Evolutionary conservation across 768 basidiomycete species (phyloP).

Genomic region (Podaxis carcinomalis): DNA sequence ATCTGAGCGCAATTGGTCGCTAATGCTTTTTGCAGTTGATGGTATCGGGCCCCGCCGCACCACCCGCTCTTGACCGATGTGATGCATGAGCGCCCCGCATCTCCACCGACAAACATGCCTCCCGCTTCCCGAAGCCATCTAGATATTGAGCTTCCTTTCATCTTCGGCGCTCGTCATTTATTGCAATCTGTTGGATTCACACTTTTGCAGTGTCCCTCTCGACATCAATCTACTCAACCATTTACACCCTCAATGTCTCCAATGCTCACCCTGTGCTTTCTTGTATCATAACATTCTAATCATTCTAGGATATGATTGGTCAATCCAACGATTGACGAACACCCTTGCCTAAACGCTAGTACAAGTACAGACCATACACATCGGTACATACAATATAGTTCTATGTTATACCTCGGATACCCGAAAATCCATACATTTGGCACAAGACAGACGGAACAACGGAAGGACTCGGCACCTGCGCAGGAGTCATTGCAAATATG

Average conservation of each 20-base stretch:
- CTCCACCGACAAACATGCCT: not conserved
- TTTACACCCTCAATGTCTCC: not conserved
- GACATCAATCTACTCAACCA: not conserved
- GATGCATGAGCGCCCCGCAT: not conserved
- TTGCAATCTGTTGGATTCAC: not conserved
- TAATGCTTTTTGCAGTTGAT: conserved; percentile 34
- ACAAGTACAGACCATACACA: not conserved
- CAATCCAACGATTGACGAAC: not conserved
- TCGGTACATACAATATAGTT: not conserved
- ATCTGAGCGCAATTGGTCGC: too few relatives aligned
- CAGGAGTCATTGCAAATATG: not conserved
- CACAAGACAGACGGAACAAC: not conserved
- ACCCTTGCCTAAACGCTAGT: not conserved
- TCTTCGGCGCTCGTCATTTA: not conserved
- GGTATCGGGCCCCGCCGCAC: conserved; percentile 48
- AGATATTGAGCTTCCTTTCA: not conserved
- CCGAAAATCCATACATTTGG: not conserved
- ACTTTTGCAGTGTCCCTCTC: not conserved
- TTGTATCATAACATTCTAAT: not conserved
- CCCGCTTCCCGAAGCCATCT: not conserved
- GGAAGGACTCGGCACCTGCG: not conserved
- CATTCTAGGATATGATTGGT: not conserved
- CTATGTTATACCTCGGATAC: not conserved
- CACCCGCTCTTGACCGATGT: conserved; percentile 16
- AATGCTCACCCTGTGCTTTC: not conserved